Evolutionary conservation across 2,329 filamentous ascomycete species (phyloP), one percentile per base, ranked within the genome.

Genomic region (Alternaria gaisen): DNA sequence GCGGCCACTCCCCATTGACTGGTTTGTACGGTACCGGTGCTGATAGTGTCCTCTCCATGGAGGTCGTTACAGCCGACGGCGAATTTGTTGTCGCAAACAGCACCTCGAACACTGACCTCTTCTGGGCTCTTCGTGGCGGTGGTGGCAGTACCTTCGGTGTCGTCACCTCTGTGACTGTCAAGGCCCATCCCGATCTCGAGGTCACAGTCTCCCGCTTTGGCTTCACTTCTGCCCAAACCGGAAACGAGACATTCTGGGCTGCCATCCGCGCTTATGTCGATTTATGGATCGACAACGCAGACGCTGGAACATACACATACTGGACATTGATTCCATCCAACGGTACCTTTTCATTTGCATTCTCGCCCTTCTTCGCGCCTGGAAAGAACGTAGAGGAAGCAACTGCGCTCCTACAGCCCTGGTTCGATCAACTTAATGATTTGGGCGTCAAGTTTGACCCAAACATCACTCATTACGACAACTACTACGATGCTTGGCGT

Each of bases 1-100:
- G 84, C 43, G 86, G 86, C 0, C 85, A 88, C 71, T 84, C 82
- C 11, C 85, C 85, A 3, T 67, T 88, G 54, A 82, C 82, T 11
- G 73, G 64, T 77, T 81, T 61, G 75, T 83, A 83, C 63, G 76
- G 76, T 4, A 77, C 72, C 4, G 76, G 73, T 22, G 75, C 75
- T 16, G 76, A 78, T 58, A 74, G 77, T n/a, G 73, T 78, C 5
- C 72, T 79, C 20, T 66, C 74, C 7, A 74, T 71, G 32, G 72
- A 77, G 44, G 74, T 75, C 53, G 71, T 76, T 40, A 76, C 72
- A 24, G 72, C 77, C 3, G 65, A 70, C 54, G 76, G 72, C 51
- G 66, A 73, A 11, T 73, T 71, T 42, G 72, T 75, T 4, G 66
- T 67, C 10, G 75, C 72, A 18, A 74, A 72, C 56, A 72, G 71